Percentiles rank a stretch among this genome's conserved stretches.
Conservation (phyloP, 306 rosid genomes). For the cucumber (Cucumis sativus) region DNA sequence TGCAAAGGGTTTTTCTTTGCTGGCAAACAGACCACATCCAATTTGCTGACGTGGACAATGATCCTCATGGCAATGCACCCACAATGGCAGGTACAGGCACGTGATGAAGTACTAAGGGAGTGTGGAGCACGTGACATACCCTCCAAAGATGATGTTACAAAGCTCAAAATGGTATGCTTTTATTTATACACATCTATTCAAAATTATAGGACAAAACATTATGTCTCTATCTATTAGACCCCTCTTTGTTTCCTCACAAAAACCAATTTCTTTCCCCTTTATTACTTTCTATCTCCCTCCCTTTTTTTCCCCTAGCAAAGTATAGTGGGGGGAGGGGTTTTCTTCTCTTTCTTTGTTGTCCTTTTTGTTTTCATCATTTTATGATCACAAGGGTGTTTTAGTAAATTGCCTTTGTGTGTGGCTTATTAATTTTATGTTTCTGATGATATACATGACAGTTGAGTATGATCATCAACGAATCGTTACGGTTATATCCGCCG, state of each 20-base stretch:
- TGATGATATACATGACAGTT: slow-evolving; percentile 39
- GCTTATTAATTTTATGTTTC: neutral
- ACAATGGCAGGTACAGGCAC: slow-evolving; percentile 86
- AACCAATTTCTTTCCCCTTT: slow-evolving; percentile 16
- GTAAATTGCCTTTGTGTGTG: neutral
- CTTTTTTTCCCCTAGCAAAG: neutral
- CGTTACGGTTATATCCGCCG: slow-evolving; percentile 73
- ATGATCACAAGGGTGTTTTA: too few relatives aligned
- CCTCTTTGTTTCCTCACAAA: slow-evolving; percentile 18
- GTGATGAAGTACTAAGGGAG: slow-evolving; percentile 67
- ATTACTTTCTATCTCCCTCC: neutral
- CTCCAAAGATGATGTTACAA: slow-evolving; percentile 59
- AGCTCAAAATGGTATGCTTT: slow-evolving; percentile 75
- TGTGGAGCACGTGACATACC: slow-evolving; percentile 92
- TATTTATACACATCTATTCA: neutral
- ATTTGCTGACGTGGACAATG: slow-evolving; percentile 96
- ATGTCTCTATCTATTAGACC: slow-evolving; percentile 7
- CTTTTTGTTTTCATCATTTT: neutral
- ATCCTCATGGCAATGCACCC: slow-evolving; percentile 96
- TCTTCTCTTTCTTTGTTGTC: neutral
- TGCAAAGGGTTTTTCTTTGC: slow-evolving; percentile 99
- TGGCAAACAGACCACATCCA: slow-evolving; percentile 96
- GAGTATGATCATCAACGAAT: slow-evolving; percentile 68
- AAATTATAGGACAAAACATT: neutral
- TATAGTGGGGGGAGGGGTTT: neutral